phyloP scores from a whole-genome alignment of 2,329 filamentous ascomycete species.

The Talaromyces verruculosus region DNA sequence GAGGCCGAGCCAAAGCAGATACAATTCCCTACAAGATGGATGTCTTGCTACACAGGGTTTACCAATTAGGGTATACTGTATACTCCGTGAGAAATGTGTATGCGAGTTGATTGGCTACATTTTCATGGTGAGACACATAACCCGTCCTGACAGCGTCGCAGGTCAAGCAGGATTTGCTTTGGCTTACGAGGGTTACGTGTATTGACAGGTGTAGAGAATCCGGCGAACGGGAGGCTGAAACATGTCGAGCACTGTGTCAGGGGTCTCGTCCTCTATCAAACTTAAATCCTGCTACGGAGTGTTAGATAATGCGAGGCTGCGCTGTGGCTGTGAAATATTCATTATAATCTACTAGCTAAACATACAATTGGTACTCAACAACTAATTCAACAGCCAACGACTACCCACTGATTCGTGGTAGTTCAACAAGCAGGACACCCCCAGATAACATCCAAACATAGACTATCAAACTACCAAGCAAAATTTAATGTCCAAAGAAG shows the following conservation, averaged over 20 bases:
- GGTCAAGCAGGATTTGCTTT: neutral
- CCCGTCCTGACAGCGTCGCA: constrained; percentile 4
- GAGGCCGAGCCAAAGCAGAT: neutral
- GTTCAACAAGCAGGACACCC: neutral
- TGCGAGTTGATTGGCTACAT: neutral
- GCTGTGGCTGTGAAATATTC: constrained; percentile 10
- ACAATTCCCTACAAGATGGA: neutral
- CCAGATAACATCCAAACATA: neutral
- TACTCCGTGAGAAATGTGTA: neutral
- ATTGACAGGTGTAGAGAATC: neutral
- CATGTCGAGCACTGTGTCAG: neutral
- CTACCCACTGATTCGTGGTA: neutral
- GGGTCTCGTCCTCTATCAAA: neutral
- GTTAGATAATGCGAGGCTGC: neutral
- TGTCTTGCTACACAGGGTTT: neutral
- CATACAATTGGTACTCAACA: constrained; percentile 14
- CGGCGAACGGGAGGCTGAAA: constrained; percentile 5
- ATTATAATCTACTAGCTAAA: constrained; percentile 22
- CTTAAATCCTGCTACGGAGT: no score
- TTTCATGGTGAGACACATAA: neutral
- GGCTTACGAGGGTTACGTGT: neutral
- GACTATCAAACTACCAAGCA: neutral
- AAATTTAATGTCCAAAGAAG: constrained; percentile 11
- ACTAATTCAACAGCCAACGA: neutral
- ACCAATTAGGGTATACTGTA: neutral